These are phyloP conservation scores for Tylopilus felleus DNA, from an alignment of 768 basidiomycete species.

Conservation along the genomic window DNA sequence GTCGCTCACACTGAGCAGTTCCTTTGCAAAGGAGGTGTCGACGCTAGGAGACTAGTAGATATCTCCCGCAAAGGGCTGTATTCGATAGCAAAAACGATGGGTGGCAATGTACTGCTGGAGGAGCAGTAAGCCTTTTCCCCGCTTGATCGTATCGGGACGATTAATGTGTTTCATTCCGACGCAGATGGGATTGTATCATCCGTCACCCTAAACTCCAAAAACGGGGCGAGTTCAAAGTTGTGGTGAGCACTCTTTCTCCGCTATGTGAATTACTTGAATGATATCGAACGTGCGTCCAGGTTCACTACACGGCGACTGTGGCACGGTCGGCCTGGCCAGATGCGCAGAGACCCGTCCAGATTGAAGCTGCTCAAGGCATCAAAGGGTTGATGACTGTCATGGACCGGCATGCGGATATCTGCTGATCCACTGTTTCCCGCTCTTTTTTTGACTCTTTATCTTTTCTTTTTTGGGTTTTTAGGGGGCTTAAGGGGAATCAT, in stretches of 20 bases:
- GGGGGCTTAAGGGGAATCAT: conserved; percentile 13
- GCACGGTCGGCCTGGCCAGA: conserved; percentile 35
- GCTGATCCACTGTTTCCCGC: conserved; percentile 10
- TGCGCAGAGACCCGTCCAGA: conserved; percentile 36
- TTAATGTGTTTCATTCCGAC: conserved; percentile 12
- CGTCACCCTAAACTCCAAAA: conserved; percentile 29
- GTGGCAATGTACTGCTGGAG: conserved; percentile 37
- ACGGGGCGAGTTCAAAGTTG: conserved; percentile 34
- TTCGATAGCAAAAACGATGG: conserved; percentile 32
- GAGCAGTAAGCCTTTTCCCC: conserved; percentile 30
- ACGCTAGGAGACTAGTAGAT: conserved; percentile 32
- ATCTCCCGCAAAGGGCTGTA: conserved; percentile 34
- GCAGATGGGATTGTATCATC: conserved; percentile 38
- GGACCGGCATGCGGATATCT: conserved; percentile 30
- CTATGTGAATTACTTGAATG: conserved; percentile 7
- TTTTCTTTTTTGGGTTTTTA: conserved; percentile 12
- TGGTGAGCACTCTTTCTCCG: conserved; percentile 20
- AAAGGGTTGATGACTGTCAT: conserved; percentile 37
- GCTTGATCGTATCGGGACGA: conserved; percentile 15
- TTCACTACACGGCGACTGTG: conserved; percentile 35
- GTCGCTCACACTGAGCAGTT: conserved; percentile 36
- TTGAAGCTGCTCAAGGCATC: conserved; percentile 35
- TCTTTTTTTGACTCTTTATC: neutral
- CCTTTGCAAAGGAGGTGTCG: conserved; percentile 35
- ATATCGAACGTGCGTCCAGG: conserved; percentile 23